Evolutionary conservation across 2,329 filamentous ascomycete genomes (phyloP), one percentile per base, ranked within the genome.

Genomic region (Neopestalotiopsis rosae): DNA sequence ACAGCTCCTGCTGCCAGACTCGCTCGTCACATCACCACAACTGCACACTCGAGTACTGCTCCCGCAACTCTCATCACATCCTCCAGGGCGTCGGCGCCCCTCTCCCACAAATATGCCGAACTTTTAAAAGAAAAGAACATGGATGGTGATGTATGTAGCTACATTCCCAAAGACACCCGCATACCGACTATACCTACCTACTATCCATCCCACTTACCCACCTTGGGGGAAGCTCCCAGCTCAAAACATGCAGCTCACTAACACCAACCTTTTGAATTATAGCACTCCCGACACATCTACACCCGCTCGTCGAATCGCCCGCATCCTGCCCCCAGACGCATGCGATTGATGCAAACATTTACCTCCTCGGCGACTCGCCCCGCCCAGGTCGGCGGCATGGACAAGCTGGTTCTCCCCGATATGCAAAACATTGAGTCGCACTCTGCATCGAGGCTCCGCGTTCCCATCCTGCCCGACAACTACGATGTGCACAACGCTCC

Each of bases 261-360:
- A 81, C 71, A 77, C 70, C 34, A 42, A 69, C 69, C 24, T 3
- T 38, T 30, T 62, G n/a, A 4, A 24, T 59, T 7, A 62, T 62
- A 79, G 75, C 77, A 77, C 45, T 64, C 76, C 24, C 77, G 77
- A 65, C 74, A 76, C 64, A 73, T 79, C 52, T 75, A 74, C 65
- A 79, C 77, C 32, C 77, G 77, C 59, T 75, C 76, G 70, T 79
- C 84, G 70, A 77, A 77, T 71, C 70, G 75, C 64, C 73, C 76
- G 69, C 69, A 78, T 69, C 80, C 74, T 71, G 83, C 74, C 72
- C 80, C 77, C 76, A 84, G 83, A 72, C 80, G 80, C 69, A 81
- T 86, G 74, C 89, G 88, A 56, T 80, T 91, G 68, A 91, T 91
- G 89, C 89, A 91, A 81, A 88, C 86, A 75, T 90, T 91, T 82